phyloP scores from a whole-genome alignment of 495 filamentous ascomycete species.

The Mycothermus thermophilus region DNA sequence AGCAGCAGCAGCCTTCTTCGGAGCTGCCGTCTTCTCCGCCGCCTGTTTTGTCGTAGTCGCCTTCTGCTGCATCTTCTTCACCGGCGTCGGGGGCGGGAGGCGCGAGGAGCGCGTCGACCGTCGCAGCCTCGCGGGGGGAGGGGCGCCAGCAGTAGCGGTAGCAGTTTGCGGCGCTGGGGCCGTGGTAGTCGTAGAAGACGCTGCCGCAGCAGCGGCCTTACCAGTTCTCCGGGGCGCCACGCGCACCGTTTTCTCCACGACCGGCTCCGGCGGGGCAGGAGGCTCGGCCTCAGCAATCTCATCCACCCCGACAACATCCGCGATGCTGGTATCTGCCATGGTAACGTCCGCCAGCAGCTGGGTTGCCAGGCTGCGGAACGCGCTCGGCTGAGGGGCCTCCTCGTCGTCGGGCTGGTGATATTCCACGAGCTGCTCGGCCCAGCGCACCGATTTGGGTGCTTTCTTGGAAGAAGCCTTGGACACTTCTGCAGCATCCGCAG shows the following conservation, averaged over 20 bases:
- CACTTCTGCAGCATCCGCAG: constrained; percentile 3
- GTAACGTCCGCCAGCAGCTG: constrained; percentile 1
- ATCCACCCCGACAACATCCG: constrained; percentile 2
- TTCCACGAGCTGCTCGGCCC: constrained; percentile 18
- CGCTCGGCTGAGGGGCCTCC: too few species aligned
- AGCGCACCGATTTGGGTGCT: constrained; percentile 20
- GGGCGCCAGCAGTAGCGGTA: not conserved
- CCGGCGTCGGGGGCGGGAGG: constrained; percentile 11
- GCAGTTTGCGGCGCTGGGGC: not conserved
- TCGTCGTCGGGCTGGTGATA: constrained; percentile 13
- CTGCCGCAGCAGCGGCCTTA: not conserved
- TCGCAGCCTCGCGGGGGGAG: not conserved
- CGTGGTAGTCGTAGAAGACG: not conserved
- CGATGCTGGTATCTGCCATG: not conserved
- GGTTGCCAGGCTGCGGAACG: not conserved
- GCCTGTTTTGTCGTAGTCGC: not conserved
- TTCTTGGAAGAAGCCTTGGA: too few species aligned
- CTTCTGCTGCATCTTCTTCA: constrained; percentile 7
- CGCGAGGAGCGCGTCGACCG: constrained; percentile 11
- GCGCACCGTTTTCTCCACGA: not conserved
- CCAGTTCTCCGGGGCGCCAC: not conserved
- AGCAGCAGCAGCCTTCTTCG: constrained; percentile 1
- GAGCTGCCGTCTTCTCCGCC: not conserved
- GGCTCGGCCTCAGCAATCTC: constrained; percentile 8
- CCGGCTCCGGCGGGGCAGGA: not conserved